Percentiles rank a stretch among this genome's conserved stretches.
phyloP scores from a whole-genome alignment of 2,329 filamentous ascomycete genomes.

The Trichoderma sp. region DNA sequence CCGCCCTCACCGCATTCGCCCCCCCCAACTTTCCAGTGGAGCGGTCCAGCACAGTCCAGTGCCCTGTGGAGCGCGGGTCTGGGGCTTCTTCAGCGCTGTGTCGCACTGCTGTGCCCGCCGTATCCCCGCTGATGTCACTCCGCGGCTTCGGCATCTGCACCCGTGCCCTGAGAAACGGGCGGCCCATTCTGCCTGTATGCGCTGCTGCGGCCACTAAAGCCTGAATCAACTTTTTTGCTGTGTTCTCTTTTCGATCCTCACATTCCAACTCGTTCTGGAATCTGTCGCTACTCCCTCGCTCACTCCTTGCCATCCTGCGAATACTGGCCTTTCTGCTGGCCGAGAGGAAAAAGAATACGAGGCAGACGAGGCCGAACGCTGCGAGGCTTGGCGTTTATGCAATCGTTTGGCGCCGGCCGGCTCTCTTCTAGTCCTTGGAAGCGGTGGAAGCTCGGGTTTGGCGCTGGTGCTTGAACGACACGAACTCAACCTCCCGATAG shows the following conservation, averaged over 20 bases:
- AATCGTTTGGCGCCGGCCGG: background rate
- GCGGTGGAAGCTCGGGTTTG: conserved; percentile 4
- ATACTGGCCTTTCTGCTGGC: background rate
- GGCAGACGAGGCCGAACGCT: background rate
- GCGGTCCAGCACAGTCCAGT: background rate
- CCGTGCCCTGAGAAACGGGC: background rate
- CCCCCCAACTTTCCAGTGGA: conserved; percentile 13
- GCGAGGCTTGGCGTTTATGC: background rate
- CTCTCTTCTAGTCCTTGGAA: conserved; percentile 1
- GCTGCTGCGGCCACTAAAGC: conserved; percentile 6
- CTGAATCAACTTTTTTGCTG: background rate
- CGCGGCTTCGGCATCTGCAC: conserved; percentile 20
- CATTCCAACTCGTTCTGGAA: background rate
- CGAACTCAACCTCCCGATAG: background rate
- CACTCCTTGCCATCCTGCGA: background rate
- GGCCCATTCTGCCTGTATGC: background rate
- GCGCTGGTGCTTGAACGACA: background rate
- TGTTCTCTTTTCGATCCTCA: background rate
- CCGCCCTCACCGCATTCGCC: conserved; percentile 12
- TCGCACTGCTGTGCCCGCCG: conserved; percentile 10
- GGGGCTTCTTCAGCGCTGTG: conserved; percentile 14
- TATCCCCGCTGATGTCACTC: conserved; percentile 25
- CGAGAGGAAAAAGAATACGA: background rate
- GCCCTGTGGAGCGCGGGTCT: conserved; percentile 3
- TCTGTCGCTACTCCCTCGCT: background rate